These are phyloP conservation scores for Penicillium sp. DNA, from an alignment of 2,329 filamentous ascomycete species.

Conservation along the genomic window DNA sequence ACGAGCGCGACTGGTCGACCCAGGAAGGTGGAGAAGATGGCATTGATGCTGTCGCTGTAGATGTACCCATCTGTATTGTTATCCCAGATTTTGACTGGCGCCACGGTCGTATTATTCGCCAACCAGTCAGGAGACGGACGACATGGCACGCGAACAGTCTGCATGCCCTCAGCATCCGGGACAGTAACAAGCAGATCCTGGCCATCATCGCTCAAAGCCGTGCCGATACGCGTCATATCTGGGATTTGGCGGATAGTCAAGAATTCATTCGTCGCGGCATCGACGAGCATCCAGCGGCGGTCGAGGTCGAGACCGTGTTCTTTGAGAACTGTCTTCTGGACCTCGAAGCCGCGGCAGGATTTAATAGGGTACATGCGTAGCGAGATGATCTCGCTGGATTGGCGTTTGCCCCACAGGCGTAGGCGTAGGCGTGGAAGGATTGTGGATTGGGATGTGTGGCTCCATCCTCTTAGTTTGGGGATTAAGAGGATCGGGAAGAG, in stretches of 20 bases:
- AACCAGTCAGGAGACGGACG: conserved; percentile 57
- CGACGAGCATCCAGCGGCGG: conserved; percentile 66
- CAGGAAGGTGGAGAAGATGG: conserved; percentile 56
- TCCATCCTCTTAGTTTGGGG: conserved; percentile 14
- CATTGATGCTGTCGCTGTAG: conserved; percentile 53
- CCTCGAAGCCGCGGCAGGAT: conserved; percentile 61
- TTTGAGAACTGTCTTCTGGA: conserved; percentile 52
- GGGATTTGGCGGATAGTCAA: conserved; percentile 62
- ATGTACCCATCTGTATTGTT: conserved; percentile 57
- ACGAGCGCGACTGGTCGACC: conserved; percentile 56
- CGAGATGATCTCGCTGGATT: conserved; percentile 32
- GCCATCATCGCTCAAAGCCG: conserved; percentile 46
- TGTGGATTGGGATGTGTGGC: conserved; percentile 3
- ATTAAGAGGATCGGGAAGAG: conserved; percentile 16
- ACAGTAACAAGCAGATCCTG: conserved; percentile 48
- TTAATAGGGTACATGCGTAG: conserved; percentile 65
- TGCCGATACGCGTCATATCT: conserved; percentile 63
- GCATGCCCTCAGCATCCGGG: conserved; percentile 43
- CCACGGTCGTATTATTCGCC: conserved; percentile 49
- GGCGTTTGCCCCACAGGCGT: conserved; percentile 14
- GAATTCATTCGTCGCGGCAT: conserved; percentile 54
- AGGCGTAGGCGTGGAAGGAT: conserved; percentile 12
- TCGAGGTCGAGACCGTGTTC: conserved; percentile 61
- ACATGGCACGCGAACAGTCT: conserved; percentile 53
- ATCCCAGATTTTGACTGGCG: conserved; percentile 58